Percentiles rank a stretch among this genome's conserved stretches.
Conservation (phyloP, 352 stramenopile genomes). For the Phytophthora pluvialis region DNA sequence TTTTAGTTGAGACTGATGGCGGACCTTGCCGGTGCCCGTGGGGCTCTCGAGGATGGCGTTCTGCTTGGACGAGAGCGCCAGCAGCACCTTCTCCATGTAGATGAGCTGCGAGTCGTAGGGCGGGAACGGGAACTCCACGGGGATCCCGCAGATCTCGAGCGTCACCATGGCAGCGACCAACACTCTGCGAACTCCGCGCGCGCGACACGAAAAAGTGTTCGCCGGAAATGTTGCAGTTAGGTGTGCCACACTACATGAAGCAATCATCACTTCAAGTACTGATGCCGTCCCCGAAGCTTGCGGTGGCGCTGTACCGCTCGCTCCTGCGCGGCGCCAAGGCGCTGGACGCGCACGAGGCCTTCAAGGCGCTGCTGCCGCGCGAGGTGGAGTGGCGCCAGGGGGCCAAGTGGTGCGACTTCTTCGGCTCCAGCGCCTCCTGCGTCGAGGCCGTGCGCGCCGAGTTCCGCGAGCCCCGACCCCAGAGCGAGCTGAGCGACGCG, state of each 20-base stretch:
- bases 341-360: slow-evolving; percentile 59
- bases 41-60: slow-evolving; percentile 98
- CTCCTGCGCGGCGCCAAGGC: slow-evolving; percentile 71
- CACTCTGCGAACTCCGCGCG: slow-evolving; percentile 7
- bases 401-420: slow-evolving; percentile 70
- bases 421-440: slow-evolving; percentile 56
- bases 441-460: slow-evolving; percentile 54
- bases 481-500: slow-evolving; percentile 32
- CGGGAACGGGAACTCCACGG: slow-evolving; percentile 96
- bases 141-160: slow-evolving; percentile 87
- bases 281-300: slow-evolving; percentile 60
- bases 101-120: slow-evolving; percentile 97
- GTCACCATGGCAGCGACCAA: slow-evolving; percentile 52
- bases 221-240: slow-evolving; percentile 32
- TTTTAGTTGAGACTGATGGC: neutral
- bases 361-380: slow-evolving; percentile 78
- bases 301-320: slow-evolving; percentile 73
- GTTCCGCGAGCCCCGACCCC: slow-evolving; percentile 41
- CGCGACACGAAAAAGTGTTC: neutral
- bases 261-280: slow-evolving; percentile 17
- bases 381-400: slow-evolving; percentile 62
- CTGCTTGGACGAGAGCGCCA: slow-evolving; percentile 89
- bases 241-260: slow-evolving; percentile 15
- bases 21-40: slow-evolving; percentile 97
- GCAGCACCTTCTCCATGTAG: slow-evolving; percentile 97